A percentile compares a stretch with the other conserved stretches of the same genome.
These are phyloP conservation scores for Paramyrothecium roridum DNA, from an alignment of 2,329 filamentous ascomycete species.

Conservation along the genomic window DNA sequence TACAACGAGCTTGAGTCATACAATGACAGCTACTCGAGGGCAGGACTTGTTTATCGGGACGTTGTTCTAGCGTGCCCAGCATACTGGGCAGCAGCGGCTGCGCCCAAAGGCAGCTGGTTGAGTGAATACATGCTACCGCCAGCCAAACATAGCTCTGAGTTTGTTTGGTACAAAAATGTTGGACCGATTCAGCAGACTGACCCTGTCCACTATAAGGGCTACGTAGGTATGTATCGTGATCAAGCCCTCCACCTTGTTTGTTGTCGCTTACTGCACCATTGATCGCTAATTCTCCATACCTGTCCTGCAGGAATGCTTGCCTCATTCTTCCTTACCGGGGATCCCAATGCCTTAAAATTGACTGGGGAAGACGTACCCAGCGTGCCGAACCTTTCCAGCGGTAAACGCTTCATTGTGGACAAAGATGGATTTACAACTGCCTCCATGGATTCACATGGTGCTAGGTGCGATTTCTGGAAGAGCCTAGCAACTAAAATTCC, in stretches of 20 bases:
- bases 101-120: background rate
- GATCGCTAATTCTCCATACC: background rate
- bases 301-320: background rate
- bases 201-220: background rate
- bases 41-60: background rate
- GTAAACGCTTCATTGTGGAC: background rate
- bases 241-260: background rate
- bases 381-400: background rate
- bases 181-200: background rate
- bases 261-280: background rate
- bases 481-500: background rate
- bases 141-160: background rate
- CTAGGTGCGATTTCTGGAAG: slow-evolving; percentile 1
- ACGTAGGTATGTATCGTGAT: background rate
- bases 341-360: background rate
- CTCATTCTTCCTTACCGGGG: background rate
- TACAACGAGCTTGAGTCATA: background rate
- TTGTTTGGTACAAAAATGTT: background rate
- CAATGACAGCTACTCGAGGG: background rate
- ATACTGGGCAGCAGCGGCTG: background rate
- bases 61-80: background rate
- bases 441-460: background rate
- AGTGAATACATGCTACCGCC: background rate
- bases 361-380: background rate
- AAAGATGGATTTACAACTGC: background rate